Evolutionary conservation across 306 rosid genomes (phyloP), one percentile per base, ranked within the genome.

Genomic region (Quercus parvula): DNA sequence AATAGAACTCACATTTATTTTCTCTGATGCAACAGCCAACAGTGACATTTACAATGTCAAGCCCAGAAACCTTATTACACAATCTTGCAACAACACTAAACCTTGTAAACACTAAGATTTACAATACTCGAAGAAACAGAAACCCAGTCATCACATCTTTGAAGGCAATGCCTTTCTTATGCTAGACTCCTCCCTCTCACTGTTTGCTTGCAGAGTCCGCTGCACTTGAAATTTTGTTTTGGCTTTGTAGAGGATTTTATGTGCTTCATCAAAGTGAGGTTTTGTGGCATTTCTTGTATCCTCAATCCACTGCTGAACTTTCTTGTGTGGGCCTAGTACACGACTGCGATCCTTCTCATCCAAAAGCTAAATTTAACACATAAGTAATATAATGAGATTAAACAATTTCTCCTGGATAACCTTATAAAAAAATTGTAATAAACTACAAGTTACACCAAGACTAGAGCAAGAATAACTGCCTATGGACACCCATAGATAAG

Each of bases 241-340:
- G 80, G 87, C 74, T 80, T 71, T 83, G 76, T 44, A 80, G 38
- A 95, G 91, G 57, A 88, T 13, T 18, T 79, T 79, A 76, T 92
- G 97, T 71, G 90, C 91, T 81, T 91, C 96, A 31, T 95, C 89
- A 84, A 92, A 95, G 80, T 91, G 94, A 69, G 98, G 99, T 67
- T 72, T 90, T 0, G 92, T 93, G 56, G 97, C 97, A 79, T 59
- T 83, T 87, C 70, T 92, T 30, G 91, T 91, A 85, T 86, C 85
- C 87, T 90, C 96, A 51, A 93, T 84, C 98, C 98, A 95, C 83
- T 79, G 86, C 84, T 84, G 87, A 81, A 95, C 94, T 87, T 89
- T 90, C 89, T 82, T 86, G 89, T 91, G 89, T 0, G 97, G 99
- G 22, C 91, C 93, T 49, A 95, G 91, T 56, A 94, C 81, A 52